Conservation (phyloP, 768 basidiomycete species). For the Boletus subparvulus region DNA sequence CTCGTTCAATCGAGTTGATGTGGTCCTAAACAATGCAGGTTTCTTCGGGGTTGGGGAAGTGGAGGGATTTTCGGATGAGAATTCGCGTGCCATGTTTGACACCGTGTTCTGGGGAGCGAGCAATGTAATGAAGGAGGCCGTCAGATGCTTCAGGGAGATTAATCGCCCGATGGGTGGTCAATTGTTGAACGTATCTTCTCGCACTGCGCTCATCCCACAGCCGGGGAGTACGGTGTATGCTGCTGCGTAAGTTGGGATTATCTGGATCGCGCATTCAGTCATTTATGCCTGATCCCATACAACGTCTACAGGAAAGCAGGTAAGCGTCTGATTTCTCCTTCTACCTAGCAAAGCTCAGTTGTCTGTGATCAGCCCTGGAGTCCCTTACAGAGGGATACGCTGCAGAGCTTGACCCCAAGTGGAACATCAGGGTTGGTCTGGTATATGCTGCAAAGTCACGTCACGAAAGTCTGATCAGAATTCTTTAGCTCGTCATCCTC, state of each 20-base stretch:
- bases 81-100: slow-evolving; percentile 60
- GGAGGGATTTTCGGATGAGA: slow-evolving; percentile 79
- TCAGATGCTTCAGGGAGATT: slow-evolving; percentile 37
- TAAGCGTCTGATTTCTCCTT: not conserved
- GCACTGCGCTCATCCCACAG: slow-evolving; percentile 24
- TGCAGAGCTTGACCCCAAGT: slow-evolving; percentile 34
- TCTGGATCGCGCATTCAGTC: not conserved
- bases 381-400: slow-evolving; percentile 31
- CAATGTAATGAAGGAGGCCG: slow-evolving; percentile 34
- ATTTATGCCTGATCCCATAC: not conserved
- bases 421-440: slow-evolving; percentile 35
- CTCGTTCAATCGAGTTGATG: slow-evolving; percentile 41
- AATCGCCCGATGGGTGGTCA: slow-evolving; percentile 37
- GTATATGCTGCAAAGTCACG: not conserved
- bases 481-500: slow-evolving; percentile 19
- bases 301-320: slow-evolving; percentile 19
- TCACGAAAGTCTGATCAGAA: not conserved
- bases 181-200: slow-evolving; percentile 36
- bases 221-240: slow-evolving; percentile 24
- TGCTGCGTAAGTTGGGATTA: slow-evolving; percentile 25
- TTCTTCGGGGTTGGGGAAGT: slow-evolving; percentile 49
- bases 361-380: slow-evolving; percentile 31
- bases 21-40: slow-evolving; percentile 47
- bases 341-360: not conserved
- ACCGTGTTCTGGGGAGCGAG: slow-evolving; percentile 35